phyloP scores from a whole-genome alignment of 805 yeast species.

The Wickerhamiella slavikovae region DNA sequence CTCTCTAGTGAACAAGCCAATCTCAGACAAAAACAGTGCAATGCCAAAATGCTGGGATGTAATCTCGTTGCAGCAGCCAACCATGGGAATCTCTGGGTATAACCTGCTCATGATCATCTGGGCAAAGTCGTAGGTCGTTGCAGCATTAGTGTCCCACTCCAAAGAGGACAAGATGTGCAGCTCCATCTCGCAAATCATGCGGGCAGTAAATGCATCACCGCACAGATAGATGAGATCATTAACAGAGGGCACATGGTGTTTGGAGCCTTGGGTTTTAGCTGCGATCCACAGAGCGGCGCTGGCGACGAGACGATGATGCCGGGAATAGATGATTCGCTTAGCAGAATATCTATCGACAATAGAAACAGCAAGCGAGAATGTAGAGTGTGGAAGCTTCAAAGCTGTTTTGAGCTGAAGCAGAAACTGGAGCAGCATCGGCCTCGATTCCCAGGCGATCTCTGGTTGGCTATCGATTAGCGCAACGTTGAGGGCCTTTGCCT shows the following conservation, averaged over 20 bases:
- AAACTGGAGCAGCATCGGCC: slow-evolving; percentile 63
- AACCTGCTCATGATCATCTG: slow-evolving; percentile 9
- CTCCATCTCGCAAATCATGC: slow-evolving; percentile 57
- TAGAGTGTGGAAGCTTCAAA: slow-evolving; percentile 43
- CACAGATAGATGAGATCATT: slow-evolving; percentile 53
- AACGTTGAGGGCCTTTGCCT: slow-evolving; percentile 26
- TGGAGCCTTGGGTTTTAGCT: slow-evolving; percentile 59
- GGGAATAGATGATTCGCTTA: slow-evolving; percentile 60
- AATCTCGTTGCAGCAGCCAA: slow-evolving; percentile 1
- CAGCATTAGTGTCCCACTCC: slow-evolving; percentile 52
- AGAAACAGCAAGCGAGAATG: slow-evolving; percentile 45
- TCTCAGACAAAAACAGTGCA: slow-evolving; percentile 18
- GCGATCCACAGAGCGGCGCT: slow-evolving; percentile 89
- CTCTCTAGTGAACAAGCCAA: slow-evolving; percentile 16
- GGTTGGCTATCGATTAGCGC: slow-evolving; percentile 71
- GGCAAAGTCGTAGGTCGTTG: slow-evolving; percentile 29
- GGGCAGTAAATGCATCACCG: slow-evolving; percentile 39
- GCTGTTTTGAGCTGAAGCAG: slow-evolving; percentile 43
- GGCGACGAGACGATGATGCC: slow-evolving; percentile 77
- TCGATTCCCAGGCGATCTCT: slow-evolving; percentile 50
- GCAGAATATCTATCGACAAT: slow-evolving; percentile 84
- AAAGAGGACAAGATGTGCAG: slow-evolving; percentile 49
- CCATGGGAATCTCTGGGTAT: slow-evolving; percentile 3
- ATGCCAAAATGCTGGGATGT: slow-evolving; percentile 13
- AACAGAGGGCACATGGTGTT: slow-evolving; percentile 55